Conservation (phyloP, 2,329 filamentous ascomycete genomes). For the Fusarium begoniae region DNA sequence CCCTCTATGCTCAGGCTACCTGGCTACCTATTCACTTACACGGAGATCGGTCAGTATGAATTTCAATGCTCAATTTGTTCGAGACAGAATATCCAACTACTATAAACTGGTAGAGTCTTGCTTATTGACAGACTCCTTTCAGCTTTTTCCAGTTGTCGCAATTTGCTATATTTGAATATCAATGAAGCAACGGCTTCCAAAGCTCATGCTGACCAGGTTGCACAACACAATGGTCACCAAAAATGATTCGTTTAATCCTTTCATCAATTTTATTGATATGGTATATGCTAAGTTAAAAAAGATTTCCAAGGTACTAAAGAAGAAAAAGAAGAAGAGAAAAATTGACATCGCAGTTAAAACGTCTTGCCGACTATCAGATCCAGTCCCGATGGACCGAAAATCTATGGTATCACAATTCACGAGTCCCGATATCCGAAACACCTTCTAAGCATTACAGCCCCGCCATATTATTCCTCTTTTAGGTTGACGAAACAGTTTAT, state of each 20-base stretch:
- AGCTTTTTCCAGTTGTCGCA: neutral
- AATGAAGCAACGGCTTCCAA: neutral
- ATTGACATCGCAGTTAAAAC: neutral
- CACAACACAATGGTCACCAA: neutral
- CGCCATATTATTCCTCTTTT: neutral
- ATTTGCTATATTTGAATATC: neutral
- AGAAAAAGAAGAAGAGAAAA: neutral
- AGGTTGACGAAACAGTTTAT: neutral
- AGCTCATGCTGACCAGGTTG: neutral
- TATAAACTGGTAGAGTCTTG: neutral
- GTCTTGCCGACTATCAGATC: neutral
- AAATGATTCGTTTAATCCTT: neutral
- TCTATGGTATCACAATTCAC: conserved; percentile 28
- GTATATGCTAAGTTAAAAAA: neutral
- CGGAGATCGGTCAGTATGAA: neutral
- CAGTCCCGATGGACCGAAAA: neutral
- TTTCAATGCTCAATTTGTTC: neutral
- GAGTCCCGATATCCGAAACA: conserved; percentile 14
- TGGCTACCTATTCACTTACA: conserved; percentile 7
- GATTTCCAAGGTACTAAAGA: neutral
- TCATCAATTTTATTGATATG: neutral
- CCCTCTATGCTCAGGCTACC: neutral
- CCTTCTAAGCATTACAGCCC: conserved; percentile 4
- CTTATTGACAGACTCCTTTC: neutral
- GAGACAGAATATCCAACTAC: neutral